A percentile compares a stretch with the other conserved stretches of the same genome.
Conservation (phyloP, 306 rosid species). For the Carpinus fangiana region DNA sequence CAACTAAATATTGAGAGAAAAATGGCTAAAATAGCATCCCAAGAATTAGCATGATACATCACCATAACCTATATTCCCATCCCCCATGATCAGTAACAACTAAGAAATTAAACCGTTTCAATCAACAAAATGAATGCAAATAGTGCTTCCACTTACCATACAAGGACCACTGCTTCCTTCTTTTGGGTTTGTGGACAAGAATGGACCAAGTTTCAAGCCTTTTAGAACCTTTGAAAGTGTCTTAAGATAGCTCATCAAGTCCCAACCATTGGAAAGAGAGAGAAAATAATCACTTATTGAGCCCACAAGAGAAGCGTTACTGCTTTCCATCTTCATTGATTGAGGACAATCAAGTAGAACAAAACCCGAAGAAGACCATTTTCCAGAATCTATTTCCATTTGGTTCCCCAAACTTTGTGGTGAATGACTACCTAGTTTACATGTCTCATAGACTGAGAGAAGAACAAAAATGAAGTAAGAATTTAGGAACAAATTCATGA, state of each 20-base stretch:
- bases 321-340: constrained; percentile 93
- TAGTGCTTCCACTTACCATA: constrained; percentile 56
- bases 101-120: constrained; percentile 19
- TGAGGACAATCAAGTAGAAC: constrained; percentile 97
- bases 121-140: constrained; percentile 20
- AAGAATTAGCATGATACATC: neutral
- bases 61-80: neutral
- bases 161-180: constrained; percentile 87
- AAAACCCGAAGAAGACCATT: constrained; percentile 74
- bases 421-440: constrained; percentile 94
- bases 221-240: constrained; percentile 93
- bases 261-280: constrained; percentile 96
- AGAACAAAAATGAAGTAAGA: constrained; percentile 15
- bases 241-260: constrained; percentile 90
- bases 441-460: constrained; percentile 87
- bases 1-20: neutral
- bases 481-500: constrained; percentile 2
- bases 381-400: constrained; percentile 88
- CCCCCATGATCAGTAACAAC: neutral
- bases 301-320: constrained; percentile 91
- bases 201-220: constrained; percentile 79
- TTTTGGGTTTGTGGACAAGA: constrained; percentile 62
- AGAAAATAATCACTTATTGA: constrained; percentile 94
- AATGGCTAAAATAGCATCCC: neutral
- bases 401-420: constrained; percentile 84